Conservation (phyloP, 345 rosid species). For the Citrus trifoliata region DNA sequence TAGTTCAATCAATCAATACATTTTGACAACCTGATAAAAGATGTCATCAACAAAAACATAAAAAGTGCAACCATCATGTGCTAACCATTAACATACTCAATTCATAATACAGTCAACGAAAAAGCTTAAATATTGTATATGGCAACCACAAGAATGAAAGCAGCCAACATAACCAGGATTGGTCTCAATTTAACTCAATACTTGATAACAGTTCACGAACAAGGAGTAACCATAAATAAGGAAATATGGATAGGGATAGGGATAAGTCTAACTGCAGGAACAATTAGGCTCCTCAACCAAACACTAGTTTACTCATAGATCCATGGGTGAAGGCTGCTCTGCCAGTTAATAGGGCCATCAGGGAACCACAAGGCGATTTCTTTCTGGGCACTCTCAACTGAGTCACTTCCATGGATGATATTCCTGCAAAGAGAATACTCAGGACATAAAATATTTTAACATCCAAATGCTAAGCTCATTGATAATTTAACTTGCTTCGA, state of each 20-base stretch:
- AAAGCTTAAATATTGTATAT: no score
- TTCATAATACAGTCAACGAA: no score
- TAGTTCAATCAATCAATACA: no score
- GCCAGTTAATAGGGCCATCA: constrained; percentile 72
- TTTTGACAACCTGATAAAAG: no score
- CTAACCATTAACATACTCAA: no score
- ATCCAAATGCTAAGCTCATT: neutral
- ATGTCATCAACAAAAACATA: no score
- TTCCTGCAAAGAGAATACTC: constrained; percentile 43
- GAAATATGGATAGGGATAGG: neutral
- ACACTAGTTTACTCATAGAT: constrained; percentile 56
- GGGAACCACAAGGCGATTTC: constrained; percentile 96
- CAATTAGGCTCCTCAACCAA: neutral
- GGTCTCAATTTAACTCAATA: neutral
- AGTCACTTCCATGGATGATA: constrained; percentile 88
- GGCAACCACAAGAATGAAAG: neutral
- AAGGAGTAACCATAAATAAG: neutral
- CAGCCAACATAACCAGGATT: neutral
- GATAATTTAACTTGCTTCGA: neutral
- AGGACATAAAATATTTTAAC: neutral
- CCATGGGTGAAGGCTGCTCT: constrained; percentile 79
- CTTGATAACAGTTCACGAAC: neutral
- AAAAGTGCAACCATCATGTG: no score
- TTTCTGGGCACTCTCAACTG: constrained; percentile 75
- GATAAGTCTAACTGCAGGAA: neutral